Percentiles rank a stretch among this genome's conserved stretches.
These are phyloP conservation scores for Sporothrix brasiliensis DNA, from an alignment of 2,329 filamentous ascomycete genomes.

Conservation along the genomic window DNA sequence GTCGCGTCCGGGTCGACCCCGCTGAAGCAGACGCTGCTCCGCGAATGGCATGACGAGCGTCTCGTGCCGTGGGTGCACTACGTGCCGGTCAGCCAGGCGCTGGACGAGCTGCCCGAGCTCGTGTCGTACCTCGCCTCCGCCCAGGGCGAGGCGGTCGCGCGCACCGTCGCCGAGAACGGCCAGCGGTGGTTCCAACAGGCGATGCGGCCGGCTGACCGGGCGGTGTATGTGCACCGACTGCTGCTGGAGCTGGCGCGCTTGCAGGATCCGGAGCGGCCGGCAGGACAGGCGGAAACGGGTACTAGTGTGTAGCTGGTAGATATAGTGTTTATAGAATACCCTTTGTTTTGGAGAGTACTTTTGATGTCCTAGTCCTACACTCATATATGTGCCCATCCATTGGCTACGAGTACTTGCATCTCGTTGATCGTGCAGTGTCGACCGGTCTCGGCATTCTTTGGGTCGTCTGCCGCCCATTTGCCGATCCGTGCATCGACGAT, in stretches of 20 bases:
- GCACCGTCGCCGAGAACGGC: slow-evolving; percentile 24
- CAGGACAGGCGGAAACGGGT: neutral
- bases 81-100: slow-evolving; percentile 53
- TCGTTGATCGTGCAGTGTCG: slow-evolving; percentile 7
- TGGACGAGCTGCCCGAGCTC: slow-evolving; percentile 57
- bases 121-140: slow-evolving; percentile 52
- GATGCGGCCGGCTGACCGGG: slow-evolving; percentile 25
- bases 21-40: slow-evolving; percentile 56
- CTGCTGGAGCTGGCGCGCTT: slow-evolving; percentile 31
- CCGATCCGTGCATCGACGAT: neutral
- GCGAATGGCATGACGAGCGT: slow-evolving; percentile 62
- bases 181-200: slow-evolving; percentile 21
- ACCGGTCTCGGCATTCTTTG: neutral
- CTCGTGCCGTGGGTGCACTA: slow-evolving; percentile 62
- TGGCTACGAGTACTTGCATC: slow-evolving; percentile 5
- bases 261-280: slow-evolving; percentile 27
- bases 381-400: slow-evolving; percentile 15
- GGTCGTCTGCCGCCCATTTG: neutral
- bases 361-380: neutral
- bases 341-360: too few species aligned
- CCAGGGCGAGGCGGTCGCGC: slow-evolving; percentile 31
- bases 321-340: too few species aligned
- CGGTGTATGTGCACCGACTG: slow-evolving; percentile 29
- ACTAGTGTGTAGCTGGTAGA: neutral
- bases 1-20: slow-evolving; percentile 52